Evolutionary conservation across 768 basidiomycete genomes (phyloP), one percentile per base, ranked within the genome.

Genomic region (Amanita muscaria): DNA sequence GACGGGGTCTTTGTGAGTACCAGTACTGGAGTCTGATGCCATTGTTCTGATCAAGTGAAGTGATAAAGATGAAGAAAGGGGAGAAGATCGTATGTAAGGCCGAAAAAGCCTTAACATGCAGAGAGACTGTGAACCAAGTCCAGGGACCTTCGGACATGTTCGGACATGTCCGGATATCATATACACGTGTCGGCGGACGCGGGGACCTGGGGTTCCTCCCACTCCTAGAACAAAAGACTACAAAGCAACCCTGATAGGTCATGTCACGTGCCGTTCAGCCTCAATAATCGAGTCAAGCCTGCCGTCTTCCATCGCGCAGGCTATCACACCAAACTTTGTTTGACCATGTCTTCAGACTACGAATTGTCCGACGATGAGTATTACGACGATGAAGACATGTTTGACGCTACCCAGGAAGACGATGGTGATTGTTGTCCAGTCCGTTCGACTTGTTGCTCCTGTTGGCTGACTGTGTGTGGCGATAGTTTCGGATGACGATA

Each of bases 341-440:
- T 19, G n/a, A 44, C 38, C 33, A 72, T 72, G 70, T 60, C 63
- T 15, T 83, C 83, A 44, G 83, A 85, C 61, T 79, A 79, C 49
- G 81, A 83, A 29, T 73, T 74, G 56, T 83, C 80, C 4, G 82
- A 85, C 59, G 76, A 82, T 29, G 81, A 83, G 14, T 81, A 79
- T 61, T 79, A 76, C 51, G 77, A 83, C 47, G 83, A 84, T 46
- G 81, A 82, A 50, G 81, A 83, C 46, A 83, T 83, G 61, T 70
- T 80, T 53, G 76, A 80, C 60, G 76, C 75, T 49, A 72, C 73
- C 34, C 76, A 79, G 52, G 80, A 81, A 34, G 77, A 76, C 53
- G 56, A 61, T 34, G 58, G 71, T 74, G n/a, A n/a, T n/a, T n/a
- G n/a, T n/a, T n/a, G n/a, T n/a, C n/a, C n/a, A 42, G 55, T 69